phyloP scores from a whole-genome alignment of 768 basidiomycete species.

The Leccinum barrowsii region DNA sequence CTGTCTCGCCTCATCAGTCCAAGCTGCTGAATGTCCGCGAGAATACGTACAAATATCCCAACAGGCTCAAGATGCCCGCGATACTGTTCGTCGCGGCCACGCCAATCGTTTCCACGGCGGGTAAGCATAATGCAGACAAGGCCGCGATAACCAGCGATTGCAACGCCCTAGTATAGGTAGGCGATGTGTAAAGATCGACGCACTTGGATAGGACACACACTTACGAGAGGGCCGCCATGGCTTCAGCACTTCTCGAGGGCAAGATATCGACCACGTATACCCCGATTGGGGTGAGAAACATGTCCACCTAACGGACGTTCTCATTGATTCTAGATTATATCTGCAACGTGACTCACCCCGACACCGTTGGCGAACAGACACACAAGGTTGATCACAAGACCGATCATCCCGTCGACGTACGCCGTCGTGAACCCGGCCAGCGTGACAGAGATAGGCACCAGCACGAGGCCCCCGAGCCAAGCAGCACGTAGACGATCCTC shows the following conservation, averaged over 20 bases:
- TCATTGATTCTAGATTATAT: background rate
- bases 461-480: conserved; percentile 42
- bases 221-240: conserved; percentile 54
- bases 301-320: conserved; percentile 43
- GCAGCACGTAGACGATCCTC: conserved; percentile 64
- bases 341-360: conserved; percentile 42
- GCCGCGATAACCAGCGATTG: conserved; percentile 20
- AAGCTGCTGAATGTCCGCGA: background rate
- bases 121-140: conserved; percentile 16
- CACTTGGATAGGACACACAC: conserved; percentile 15
- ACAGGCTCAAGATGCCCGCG: conserved; percentile 43
- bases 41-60: conserved; percentile 49
- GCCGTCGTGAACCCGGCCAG: conserved; percentile 46
- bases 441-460: conserved; percentile 53
- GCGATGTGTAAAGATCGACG: background rate
- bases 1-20: conserved; percentile 30
- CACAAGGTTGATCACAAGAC: conserved; percentile 48
- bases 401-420: conserved; percentile 47
- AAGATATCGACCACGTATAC: conserved; percentile 61
- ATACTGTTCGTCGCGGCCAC: conserved; percentile 47
- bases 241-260: conserved; percentile 59
- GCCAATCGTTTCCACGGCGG: conserved; percentile 52
- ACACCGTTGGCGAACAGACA: conserved; percentile 63
- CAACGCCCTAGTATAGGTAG: conserved; percentile 10
- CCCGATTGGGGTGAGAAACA: conserved; percentile 51